Base-by-base conservation (phyloP, 106 monocot genomes). In the Platanthera guangdongensis region DNA sequence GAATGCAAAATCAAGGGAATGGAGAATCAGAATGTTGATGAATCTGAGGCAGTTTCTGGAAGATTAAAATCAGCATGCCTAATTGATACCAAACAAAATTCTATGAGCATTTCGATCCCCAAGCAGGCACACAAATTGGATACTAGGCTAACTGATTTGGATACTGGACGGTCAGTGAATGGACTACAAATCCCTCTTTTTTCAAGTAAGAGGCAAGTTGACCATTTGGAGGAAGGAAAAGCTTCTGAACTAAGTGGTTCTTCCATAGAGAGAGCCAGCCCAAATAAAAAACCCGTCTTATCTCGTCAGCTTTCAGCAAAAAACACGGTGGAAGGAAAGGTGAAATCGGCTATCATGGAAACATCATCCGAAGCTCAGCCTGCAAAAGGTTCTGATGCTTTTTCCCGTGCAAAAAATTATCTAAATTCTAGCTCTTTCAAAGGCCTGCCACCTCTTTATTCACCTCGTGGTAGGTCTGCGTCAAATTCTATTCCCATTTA, bases 1-100 rank as follows among this genome's bases (percentile, higher is more conserved):
- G 95, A 89, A 70, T 95, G 95, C 79, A 82, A 81, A 81, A 62
- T 83, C 59, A 89, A 89, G 78, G 85, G 84, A 57, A 77, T 51
- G 46, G 82, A 79, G 74, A 81, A 79, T 73, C 51, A 81, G 32
- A 84, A 83, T 68, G 49, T 74, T 7, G 72, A 77, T 68, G 74
- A 78, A 72, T 76, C 78, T 50, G 82, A 84, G 57, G 7, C 45
- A 32, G 48, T 51, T 51, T n/a, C 50, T 57, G 86, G 73, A 50
- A 72, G 72, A 21, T 76, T 52, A 76, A 79, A 80, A 78, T 49
- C 4, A 21, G 57, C 53, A 65, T 78, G 71, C 47, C 74, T 52
- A 2, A 82, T 78, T 75, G 84, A 73, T 53, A 84, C 78, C 39
- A 69, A 4, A 60, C 71, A 84, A 30, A 81, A 82, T 65, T n/a